A percentile compares a stretch with the other conserved stretches of the same genome.
These are phyloP conservation scores for Fusarium oxysporum DNA, from an alignment of 2,329 filamentous ascomycete species.

Conservation along the genomic window DNA sequence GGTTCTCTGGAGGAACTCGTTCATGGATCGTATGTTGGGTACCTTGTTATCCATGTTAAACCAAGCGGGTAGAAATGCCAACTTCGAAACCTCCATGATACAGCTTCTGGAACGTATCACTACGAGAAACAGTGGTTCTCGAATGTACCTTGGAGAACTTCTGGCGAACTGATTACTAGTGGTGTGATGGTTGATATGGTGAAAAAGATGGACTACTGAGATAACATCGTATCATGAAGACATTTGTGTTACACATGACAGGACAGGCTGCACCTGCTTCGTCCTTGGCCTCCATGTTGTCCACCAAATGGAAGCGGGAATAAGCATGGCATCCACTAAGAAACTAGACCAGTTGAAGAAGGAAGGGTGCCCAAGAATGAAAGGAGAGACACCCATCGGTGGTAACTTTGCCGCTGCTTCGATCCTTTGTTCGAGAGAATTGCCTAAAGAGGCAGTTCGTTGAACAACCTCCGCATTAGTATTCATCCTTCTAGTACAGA, in stretches of 20 bases:
- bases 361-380: not conserved
- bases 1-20: constrained; percentile 5
- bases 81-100: constrained; percentile 2
- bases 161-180: not conserved
- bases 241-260: not conserved
- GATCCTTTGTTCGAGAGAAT: constrained; percentile 23
- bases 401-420: constrained; percentile 11
- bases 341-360: constrained; percentile 5
- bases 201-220: constrained; percentile 6
- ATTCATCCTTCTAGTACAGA: not conserved
- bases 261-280: not conserved
- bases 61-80: constrained; percentile 1
- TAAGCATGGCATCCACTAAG: not conserved
- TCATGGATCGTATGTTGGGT: constrained; percentile 14
- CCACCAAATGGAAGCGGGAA: constrained; percentile 1
- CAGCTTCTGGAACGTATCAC: not conserved
- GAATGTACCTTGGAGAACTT: not conserved
- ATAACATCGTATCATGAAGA: constrained; percentile 31
- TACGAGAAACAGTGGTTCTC: not conserved
- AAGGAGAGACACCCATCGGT: not conserved
- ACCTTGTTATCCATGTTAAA: constrained; percentile 2
- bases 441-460: constrained; percentile 31
- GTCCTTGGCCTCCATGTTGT: not conserved
- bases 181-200: not conserved
- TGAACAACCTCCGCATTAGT: constrained; percentile 3